These are phyloP conservation scores for Ambrosia artemisiifolia DNA, from an alignment of 129 eudicot species.

Conservation along the genomic window DNA sequence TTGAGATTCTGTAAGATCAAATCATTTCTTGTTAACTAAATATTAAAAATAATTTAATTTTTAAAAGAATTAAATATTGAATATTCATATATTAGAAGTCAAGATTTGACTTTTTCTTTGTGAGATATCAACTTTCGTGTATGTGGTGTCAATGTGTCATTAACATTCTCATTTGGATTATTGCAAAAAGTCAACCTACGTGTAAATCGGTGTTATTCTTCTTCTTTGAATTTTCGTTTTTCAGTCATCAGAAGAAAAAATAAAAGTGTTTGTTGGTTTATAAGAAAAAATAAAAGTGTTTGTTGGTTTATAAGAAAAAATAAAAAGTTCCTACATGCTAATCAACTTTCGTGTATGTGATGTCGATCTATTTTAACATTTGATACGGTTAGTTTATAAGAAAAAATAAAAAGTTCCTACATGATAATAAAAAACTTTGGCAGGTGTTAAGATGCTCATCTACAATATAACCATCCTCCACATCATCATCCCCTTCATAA, in stretches of 20 bases:
- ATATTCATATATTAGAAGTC: not conserved
- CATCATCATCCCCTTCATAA: too few relatives aligned
- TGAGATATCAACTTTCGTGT: not conserved
- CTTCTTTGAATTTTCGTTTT: not conserved
- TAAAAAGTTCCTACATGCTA: too few relatives aligned
- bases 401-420: too few relatives aligned
- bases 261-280: too few relatives aligned
- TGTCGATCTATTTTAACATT: too few relatives aligned
- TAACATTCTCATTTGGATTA: slow-evolving; percentile 15
- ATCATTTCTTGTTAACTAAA: not conserved
- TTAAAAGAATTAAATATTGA: not conserved
- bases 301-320: too few relatives aligned
- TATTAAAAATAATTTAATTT: not conserved
- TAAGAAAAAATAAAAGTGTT: too few relatives aligned
- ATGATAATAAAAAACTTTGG: too few relatives aligned
- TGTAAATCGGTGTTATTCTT: not conserved
- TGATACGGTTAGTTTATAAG: not conserved
- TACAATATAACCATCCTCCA: too few relatives aligned
- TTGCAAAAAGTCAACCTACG: slow-evolving; percentile 17
- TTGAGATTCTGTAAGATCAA: not conserved
- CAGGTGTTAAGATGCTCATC: too few relatives aligned
- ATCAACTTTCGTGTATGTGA: too few relatives aligned
- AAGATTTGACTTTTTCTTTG: slow-evolving; percentile 1
- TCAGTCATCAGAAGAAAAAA: too few relatives aligned
- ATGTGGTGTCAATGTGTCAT: slow-evolving; percentile 15